phyloP scores from a whole-genome alignment of 176 grass and related monocot species.

The Dactylis glomerata region DNA sequence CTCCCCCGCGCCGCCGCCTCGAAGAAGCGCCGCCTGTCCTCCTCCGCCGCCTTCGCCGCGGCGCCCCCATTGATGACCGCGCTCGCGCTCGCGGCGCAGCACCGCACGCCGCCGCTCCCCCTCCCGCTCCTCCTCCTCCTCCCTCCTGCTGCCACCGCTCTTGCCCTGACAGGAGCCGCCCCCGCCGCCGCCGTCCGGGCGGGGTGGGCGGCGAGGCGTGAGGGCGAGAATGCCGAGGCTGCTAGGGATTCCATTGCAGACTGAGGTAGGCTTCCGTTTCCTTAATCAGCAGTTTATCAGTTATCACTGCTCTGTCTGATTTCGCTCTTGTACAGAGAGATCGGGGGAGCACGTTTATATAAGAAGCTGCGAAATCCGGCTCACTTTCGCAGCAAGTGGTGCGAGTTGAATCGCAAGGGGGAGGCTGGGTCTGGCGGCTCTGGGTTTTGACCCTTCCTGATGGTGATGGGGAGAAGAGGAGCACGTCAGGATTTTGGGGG shows the following conservation, averaged over 20 bases:
- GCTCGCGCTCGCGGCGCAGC: slow-evolving; percentile 12
- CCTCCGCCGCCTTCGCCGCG: slow-evolving; percentile 36
- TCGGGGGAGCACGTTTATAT: neutral
- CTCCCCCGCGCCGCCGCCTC: slow-evolving; percentile 64
- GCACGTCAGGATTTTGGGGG: neutral
- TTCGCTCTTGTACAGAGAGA: slow-evolving; percentile 3
- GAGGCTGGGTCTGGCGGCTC: neutral
- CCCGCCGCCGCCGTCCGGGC: neutral
- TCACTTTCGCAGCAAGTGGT: neutral
- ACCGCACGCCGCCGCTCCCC: neutral
- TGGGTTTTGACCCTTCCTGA: slow-evolving; percentile 4
- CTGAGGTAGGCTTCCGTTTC: neutral
- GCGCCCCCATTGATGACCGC: slow-evolving; percentile 25
- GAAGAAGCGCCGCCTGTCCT: slow-evolving; percentile 53
- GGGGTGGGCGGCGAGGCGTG: slow-evolving; percentile 8
- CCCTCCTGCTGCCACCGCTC: neutral
- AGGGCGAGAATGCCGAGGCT: slow-evolving; percentile 37
- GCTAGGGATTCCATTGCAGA: slow-evolving; percentile 46
- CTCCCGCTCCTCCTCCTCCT: neutral
- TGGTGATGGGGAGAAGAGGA: neutral
- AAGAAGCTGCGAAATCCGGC: neutral
- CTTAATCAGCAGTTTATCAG: neutral
- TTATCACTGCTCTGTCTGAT: neutral
- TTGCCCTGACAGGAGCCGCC: slow-evolving; percentile 9
- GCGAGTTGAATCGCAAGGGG: neutral